A percentile compares a stretch with the other conserved stretches of the same genome.
These are phyloP conservation scores for Cryptococcus sp. DNA, from an alignment of 1,284 basidiomycete genomes.

Conservation along the genomic window DNA sequence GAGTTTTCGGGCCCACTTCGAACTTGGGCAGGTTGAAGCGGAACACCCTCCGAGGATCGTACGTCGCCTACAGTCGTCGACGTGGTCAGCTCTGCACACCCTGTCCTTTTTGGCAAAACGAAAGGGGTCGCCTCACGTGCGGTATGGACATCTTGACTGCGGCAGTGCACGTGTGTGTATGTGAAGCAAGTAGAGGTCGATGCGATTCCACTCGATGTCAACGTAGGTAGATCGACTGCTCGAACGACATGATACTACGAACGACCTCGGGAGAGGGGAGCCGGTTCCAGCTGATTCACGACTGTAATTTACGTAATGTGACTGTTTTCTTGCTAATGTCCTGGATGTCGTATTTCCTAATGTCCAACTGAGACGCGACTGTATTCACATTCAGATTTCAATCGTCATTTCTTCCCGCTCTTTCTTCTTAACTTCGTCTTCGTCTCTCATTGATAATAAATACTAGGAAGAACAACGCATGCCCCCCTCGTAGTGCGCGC, in stretches of 20 bases:
- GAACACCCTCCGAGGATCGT: constrained; percentile 85
- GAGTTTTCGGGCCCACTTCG: constrained; percentile 54
- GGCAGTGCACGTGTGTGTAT: no score
- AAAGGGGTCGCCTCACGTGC: no score
- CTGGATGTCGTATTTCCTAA: neutral
- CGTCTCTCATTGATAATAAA: no score
- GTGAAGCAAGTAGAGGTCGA: no score
- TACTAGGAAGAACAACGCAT: no score
- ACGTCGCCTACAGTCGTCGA: constrained; percentile 58
- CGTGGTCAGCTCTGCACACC: neutral
- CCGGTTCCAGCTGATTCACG: neutral
- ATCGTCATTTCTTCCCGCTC: neutral
- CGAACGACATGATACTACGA: no score
- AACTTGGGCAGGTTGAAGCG: constrained; percentile 56
- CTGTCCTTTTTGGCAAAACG: no score
- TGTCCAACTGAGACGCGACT: constrained; percentile 1
- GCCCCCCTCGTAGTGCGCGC: neutral
- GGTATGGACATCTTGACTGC: no score
- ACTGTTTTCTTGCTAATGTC: constrained; percentile 1
- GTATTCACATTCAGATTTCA: neutral
- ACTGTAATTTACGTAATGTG: neutral
- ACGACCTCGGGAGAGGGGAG: no score
- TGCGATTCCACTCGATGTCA: no score
- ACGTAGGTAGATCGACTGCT: no score
- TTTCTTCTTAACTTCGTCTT: neutral